Evolutionary conservation across 169 alveolate genomes (phyloP), one percentile per base, ranked within the genome.

Genomic region (Theileria parva): DNA sequence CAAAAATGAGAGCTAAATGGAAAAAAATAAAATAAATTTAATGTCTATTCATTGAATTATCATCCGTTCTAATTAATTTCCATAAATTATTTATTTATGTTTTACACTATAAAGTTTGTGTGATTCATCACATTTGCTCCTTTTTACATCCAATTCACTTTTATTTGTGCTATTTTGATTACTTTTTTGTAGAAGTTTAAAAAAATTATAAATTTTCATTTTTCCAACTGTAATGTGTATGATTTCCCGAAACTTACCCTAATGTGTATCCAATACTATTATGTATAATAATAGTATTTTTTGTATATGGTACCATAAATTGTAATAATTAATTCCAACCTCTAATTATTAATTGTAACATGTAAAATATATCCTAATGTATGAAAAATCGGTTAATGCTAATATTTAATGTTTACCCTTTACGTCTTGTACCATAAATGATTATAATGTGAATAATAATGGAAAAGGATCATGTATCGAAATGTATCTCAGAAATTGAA

Each of bases 391-490:
- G 53, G 2, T 13, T 44, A 44, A 44, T 44, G 53, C 12, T 44
- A 44, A 44, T 44, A 13, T 44, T 44, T 44, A 44, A 44, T 44
- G 53, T 44, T 44, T 44, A 13, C 53, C 17, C 19, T 44, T 44
- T 44, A 44, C 53, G 53, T 28, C 69, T 67, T 37, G 37, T 25
- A 67, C 15, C 34, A 28, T 67, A 37, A 9, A 13, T 67, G 69
- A 67, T 32, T 67, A 67, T 37, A 67, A 37, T 28, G 48, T 30
- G 37, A 60, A 60, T 60, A 60, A 60, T 60, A 60, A 60, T 60
- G 68, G 48, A 32, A 32, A 28, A 37, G 48, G 75, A 67, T 37
- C 48, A 25, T 25, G 64, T 67, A 37, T 28, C 37, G 12, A 28
- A 28, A 32, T 28, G 60, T 28, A 1, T 67, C 2, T 37, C 59